Conservation (phyloP, 148 eudicot genomes). For the Nepenthes gracilis region DNA sequence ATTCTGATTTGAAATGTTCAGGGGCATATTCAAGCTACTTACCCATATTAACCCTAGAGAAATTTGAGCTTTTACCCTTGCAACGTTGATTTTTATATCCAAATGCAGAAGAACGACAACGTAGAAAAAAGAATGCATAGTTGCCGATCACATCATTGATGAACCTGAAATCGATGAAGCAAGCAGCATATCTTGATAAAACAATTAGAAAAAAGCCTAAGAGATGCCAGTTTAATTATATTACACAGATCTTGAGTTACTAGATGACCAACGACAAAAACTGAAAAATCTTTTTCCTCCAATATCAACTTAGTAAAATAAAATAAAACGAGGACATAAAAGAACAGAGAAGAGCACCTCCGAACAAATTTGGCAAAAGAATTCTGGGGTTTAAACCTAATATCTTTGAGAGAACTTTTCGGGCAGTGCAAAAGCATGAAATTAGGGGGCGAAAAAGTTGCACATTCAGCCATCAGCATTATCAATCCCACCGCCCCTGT, state of each 20-base stretch:
- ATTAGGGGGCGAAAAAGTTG: constrained; percentile 19
- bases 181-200: too few relatives aligned
- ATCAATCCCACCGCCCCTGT: constrained; percentile 3
- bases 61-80: too few relatives aligned
- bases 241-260: not conserved
- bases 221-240: not conserved
- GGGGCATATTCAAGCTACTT: too few relatives aligned
- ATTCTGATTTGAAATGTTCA: too few relatives aligned
- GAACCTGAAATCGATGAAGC: too few relatives aligned
- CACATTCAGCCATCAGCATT: constrained; percentile 42
- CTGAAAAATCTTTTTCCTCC: too few relatives aligned
- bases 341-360: constrained; percentile 7
- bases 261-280: not conserved
- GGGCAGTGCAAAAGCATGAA: constrained; percentile 21
- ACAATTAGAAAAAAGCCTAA: too few relatives aligned
- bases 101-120: too few relatives aligned
- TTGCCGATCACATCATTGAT: too few relatives aligned
- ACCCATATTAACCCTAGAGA: too few relatives aligned
- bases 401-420: constrained; percentile 14
- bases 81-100: too few relatives aligned
- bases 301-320: not conserved
- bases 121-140: too few relatives aligned
- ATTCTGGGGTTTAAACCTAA: constrained; percentile 11
- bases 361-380: constrained; percentile 5
- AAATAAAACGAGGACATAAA: not conserved